Conservation (phyloP, 495 filamentous ascomycete genomes). For the Cudoniella acicularis region DNA sequence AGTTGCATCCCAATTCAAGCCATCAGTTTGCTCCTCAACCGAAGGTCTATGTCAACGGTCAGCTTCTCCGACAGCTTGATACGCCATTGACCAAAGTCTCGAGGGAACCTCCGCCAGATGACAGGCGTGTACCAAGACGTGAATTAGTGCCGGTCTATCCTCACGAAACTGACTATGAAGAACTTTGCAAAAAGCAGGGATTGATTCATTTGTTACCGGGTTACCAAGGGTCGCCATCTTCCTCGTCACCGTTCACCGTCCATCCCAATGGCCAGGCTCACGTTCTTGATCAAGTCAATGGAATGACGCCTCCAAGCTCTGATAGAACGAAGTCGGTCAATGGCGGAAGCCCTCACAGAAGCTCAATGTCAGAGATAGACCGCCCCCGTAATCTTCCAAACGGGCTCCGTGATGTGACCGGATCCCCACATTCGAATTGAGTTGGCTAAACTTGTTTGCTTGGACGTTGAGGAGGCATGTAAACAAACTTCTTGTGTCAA, state of each 20-base stretch:
- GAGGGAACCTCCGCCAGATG: conserved; percentile 42
- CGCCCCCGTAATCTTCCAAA: conserved; percentile 9
- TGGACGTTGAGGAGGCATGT: not conserved
- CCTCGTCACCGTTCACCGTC: not conserved
- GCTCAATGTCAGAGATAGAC: not conserved
- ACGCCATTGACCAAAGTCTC: conserved; percentile 32
- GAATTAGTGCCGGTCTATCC: conserved; percentile 39
- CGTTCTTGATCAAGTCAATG: conserved; percentile 13
- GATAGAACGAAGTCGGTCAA: conserved; percentile 23
- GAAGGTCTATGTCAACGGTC: conserved; percentile 24
- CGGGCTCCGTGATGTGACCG: not conserved
- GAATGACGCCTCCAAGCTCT: conserved; percentile 26
- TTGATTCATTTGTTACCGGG: conserved; percentile 32
- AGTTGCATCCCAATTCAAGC: conserved; percentile 37
- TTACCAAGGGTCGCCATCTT: conserved; percentile 11
- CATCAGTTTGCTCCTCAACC: conserved; percentile 18
- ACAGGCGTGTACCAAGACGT: conserved; percentile 39
- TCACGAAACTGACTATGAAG: conserved; percentile 42
- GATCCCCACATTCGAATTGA: not conserved
- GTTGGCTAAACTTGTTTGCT: not conserved
- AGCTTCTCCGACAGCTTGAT: conserved; percentile 39
- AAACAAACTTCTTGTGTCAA: not conserved
- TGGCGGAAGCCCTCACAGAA: conserved; percentile 19
- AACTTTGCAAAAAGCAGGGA: conserved; percentile 44
- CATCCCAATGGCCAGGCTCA: not conserved